These are phyloP conservation scores for Aspergillus puulaauensis DNA, from an alignment of 2,329 filamentous ascomycete genomes.

Conservation along the genomic window DNA sequence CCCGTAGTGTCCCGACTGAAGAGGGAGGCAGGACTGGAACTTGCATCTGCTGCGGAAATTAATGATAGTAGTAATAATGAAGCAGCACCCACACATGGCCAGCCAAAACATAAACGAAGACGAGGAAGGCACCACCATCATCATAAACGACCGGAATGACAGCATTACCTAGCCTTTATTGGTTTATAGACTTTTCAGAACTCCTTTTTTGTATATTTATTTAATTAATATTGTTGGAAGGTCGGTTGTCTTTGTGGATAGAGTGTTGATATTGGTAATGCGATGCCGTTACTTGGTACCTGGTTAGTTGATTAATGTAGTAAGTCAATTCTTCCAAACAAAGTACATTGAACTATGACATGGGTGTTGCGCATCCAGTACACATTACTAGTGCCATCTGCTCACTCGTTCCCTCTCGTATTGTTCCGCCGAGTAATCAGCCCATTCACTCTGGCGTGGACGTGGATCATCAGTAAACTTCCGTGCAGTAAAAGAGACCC, in stretches of 20 bases:
- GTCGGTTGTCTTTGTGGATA: not conserved
- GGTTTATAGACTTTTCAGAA: not conserved
- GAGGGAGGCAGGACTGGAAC: slow-evolving; percentile 41
- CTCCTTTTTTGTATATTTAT: not conserved
- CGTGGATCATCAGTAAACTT: slow-evolving; percentile 11
- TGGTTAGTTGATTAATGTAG: no score
- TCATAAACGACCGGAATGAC: not conserved
- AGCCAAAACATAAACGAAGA: slow-evolving; percentile 16
- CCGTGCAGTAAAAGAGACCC: slow-evolving; percentile 1
- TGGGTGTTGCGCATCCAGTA: no score
- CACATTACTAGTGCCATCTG: slow-evolving; percentile 3
- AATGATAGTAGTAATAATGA: not conserved
- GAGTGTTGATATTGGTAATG: not conserved
- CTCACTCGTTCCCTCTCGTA: slow-evolving; percentile 8
- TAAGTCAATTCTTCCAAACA: no score
- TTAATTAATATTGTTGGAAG: not conserved
- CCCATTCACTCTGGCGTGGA: slow-evolving; percentile 6
- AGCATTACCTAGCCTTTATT: not conserved
- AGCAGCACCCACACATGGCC: slow-evolving; percentile 1
- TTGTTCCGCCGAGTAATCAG: slow-evolving; percentile 11
- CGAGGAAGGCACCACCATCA: slow-evolving; percentile 13
- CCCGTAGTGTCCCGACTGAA: slow-evolving; percentile 59
- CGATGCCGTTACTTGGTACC: no score
- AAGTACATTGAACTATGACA: no score
- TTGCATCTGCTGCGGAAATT: slow-evolving; percentile 5